Conservation (phyloP, 176 grass and related monocot species). For the Oryza longistaminata region DNA sequence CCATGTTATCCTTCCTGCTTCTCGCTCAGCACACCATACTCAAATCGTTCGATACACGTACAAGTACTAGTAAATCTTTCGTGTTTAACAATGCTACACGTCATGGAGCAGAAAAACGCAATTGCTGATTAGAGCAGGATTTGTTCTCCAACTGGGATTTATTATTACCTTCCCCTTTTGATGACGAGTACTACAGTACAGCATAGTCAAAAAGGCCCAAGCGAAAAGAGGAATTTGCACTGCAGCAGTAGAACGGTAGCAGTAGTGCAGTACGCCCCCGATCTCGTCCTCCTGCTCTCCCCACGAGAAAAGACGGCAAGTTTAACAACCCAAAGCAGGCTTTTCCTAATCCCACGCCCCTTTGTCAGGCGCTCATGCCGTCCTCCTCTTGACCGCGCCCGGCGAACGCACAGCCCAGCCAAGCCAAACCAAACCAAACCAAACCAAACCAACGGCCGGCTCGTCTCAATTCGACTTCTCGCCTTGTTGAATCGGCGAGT, state of each 20-base stretch:
- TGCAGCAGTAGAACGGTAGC: neutral
- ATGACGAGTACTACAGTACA: neutral
- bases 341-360: slow-evolving; percentile 22
- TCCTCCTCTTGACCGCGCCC: neutral
- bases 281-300: neutral
- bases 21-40: neutral
- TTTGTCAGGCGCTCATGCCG: slow-evolving; percentile 27
- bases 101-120: neutral
- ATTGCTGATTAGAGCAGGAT: neutral
- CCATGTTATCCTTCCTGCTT: slow-evolving; percentile 26
- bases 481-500: neutral
- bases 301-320: slow-evolving; percentile 34
- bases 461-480: neutral
- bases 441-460: neutral
- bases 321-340: slow-evolving; percentile 41
- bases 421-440: neutral
- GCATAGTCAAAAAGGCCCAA: slow-evolving; percentile 37
- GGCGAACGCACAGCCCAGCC: neutral
- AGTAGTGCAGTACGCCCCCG: neutral
- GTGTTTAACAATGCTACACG: no score
- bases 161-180: neutral
- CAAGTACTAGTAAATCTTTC: no score
- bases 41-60: no score
- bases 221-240: neutral
- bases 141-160: neutral